Base-by-base conservation (phyloP, 257 asterid species). In the Jacaranda mimosifolia region DNA sequence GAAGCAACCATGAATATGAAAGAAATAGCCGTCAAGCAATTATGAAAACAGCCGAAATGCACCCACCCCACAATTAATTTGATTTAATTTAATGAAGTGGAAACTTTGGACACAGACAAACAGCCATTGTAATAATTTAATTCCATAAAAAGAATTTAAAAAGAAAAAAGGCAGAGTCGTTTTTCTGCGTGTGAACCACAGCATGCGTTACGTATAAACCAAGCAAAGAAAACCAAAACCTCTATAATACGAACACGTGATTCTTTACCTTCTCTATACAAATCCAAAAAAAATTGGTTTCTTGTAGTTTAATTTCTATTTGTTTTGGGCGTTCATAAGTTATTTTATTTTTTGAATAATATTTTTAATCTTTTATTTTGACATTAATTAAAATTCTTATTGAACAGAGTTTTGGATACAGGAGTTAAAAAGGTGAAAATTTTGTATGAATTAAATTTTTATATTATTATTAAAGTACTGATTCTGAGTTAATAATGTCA, bases 201-300 rank as follows among this genome's bases (percentile, higher is more conserved):
- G 69, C 80, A 68, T 67, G 63, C 77, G 55, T 78, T 78, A 39
- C 79, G 81, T 79, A 58, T 75, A 68, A 74, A 57, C 75, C 81
- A 82, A 75, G 73, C 51, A 38, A 78, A 60, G 2, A 53, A 52
- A 48, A 17, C 26, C 32, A 57, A n/a, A 18, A 0, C 52, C 39
- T 26, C 46, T 18, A 52, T 38, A 15, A 64, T 70, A 45, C 7
- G 7, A 49, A 38, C 15, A 62, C 57, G 18, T 36, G 65, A 63
- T 48, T 51, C 43, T 68, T 14, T 49, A 6, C 3, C 19, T 19
- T 57, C 19, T 57, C 63, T 17, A 19, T 19, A 57, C 18, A 53
- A 53, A 12, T 12, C 3, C 18, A 15, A 53, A 53, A 53, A 48
- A 48, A 0, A 3, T 48, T 48, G 13, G 32, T 42, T 42, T 42